These are phyloP conservation scores for Fusarium nurragi DNA, from an alignment of 2,329 filamentous ascomycete genomes.

Conservation along the genomic window DNA sequence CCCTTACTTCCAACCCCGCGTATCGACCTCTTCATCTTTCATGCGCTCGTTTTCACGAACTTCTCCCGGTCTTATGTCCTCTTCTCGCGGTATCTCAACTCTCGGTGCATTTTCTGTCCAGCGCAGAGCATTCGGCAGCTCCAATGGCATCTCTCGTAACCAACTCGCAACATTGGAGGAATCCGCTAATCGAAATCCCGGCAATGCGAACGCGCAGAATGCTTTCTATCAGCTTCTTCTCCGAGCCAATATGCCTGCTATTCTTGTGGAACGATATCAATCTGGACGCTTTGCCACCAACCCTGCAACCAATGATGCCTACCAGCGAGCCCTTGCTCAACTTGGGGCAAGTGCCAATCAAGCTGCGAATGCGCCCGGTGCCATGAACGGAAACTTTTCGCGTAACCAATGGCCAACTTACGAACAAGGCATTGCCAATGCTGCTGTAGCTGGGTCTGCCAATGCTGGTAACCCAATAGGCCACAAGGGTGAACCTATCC, in stretches of 20 bases:
- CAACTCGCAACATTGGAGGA: conserved; percentile 88
- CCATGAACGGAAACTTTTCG: conserved; percentile 34
- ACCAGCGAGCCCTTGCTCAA: conserved; percentile 73
- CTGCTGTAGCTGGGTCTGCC: conserved; percentile 39
- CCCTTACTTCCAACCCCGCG: conserved; percentile 40
- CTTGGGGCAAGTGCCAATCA: conserved; percentile 46
- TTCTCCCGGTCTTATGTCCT: conserved; percentile 31
- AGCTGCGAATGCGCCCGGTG: conserved; percentile 36
- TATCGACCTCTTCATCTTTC: conserved; percentile 32
- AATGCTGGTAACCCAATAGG: conserved; percentile 59
- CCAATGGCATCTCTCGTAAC: conserved; percentile 64
- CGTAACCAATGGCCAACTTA: conserved; percentile 45
- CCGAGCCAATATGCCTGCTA: conserved; percentile 91
- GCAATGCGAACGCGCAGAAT: conserved; percentile 87
- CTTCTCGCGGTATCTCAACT: conserved; percentile 35
- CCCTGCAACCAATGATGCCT: conserved; percentile 78
- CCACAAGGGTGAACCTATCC: conserved; percentile 83
- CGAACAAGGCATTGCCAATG: conserved; percentile 46
- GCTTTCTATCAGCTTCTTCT: conserved; percentile 93
- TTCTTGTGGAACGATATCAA: conserved; percentile 89
- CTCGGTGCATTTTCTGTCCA: conserved; percentile 35
- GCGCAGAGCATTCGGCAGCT: conserved; percentile 53
- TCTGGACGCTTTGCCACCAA: conserved; percentile 87
- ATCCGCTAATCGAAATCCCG: conserved; percentile 90
- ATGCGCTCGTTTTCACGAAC: conserved; percentile 42